Percentiles rank a stretch among this genome's conserved stretches.
Conservation (phyloP, 768 basidiomycete genomes). For the Boletus bicolor region DNA sequence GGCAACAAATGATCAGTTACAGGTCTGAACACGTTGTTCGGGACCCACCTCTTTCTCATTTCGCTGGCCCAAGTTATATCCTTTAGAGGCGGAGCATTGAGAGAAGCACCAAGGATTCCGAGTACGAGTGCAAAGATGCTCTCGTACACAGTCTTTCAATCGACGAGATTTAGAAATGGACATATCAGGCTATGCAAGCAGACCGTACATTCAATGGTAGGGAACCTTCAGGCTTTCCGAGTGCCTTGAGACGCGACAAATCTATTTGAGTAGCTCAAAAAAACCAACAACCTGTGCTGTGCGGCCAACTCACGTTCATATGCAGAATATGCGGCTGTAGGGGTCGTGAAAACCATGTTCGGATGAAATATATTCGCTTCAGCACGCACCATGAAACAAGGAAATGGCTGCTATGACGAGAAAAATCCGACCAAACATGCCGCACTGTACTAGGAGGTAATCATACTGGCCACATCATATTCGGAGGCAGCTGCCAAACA, state of each 20-base stretch:
- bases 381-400: slow-evolving; percentile 51
- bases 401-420: slow-evolving; percentile 45
- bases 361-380: not conserved
- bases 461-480: too few species aligned
- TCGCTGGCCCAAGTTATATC: slow-evolving; percentile 90
- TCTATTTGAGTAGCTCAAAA: slow-evolving; percentile 42
- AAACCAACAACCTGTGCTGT: slow-evolving; percentile 17
- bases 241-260: slow-evolving; percentile 70
- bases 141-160: slow-evolving; percentile 61
- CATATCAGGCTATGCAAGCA: not conserved
- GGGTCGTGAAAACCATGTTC: not conserved
- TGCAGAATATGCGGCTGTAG: slow-evolving; percentile 70
- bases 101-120: slow-evolving; percentile 70
- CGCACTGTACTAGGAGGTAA: too few species aligned
- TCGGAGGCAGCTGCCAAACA: too few species aligned
- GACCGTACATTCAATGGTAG: slow-evolving; percentile 60
- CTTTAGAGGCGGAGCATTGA: slow-evolving; percentile 64
- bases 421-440: slow-evolving; percentile 47
- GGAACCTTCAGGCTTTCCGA: slow-evolving; percentile 64
- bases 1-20: not conserved
- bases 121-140: slow-evolving; percentile 59
- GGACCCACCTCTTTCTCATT: slow-evolving; percentile 72
- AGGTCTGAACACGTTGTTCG: not conserved
- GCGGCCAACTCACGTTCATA: slow-evolving; percentile 62
- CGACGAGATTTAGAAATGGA: not conserved